These are phyloP conservation scores for Protomyces inouyei DNA, from an alignment of 1,139 yeast species.

Conservation along the genomic window DNA sequence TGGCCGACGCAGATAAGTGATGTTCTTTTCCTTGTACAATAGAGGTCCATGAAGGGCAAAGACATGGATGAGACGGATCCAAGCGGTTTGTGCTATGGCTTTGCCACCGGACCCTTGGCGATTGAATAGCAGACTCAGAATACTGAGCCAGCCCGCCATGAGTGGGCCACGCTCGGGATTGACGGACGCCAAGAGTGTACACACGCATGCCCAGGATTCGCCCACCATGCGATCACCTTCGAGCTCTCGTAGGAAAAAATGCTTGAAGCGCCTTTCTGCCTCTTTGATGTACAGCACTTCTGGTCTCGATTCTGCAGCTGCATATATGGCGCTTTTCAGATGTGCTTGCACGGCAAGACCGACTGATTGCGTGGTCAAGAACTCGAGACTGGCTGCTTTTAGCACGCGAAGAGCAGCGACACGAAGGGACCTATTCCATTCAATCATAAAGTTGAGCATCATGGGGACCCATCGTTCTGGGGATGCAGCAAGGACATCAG, in stretches of 20 bases:
- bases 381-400: neutral
- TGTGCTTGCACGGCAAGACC: slow-evolving; percentile 17
- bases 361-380: neutral
- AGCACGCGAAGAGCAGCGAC: slow-evolving; percentile 4
- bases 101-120: slow-evolving; percentile 27
- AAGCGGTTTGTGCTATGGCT: slow-evolving; percentile 28
- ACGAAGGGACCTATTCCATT: neutral
- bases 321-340: slow-evolving; percentile 10
- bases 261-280: slow-evolving; percentile 27
- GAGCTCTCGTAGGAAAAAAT: slow-evolving; percentile 24
- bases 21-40: slow-evolving; percentile 17
- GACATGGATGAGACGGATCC: slow-evolving; percentile 29
- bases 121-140: slow-evolving; percentile 30
- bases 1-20: slow-evolving; percentile 9
- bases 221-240: slow-evolving; percentile 31
- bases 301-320: too few relatives aligned
- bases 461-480: slow-evolving; percentile 9
- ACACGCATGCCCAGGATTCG: slow-evolving; percentile 31
- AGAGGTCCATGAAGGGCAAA: slow-evolving; percentile 15
- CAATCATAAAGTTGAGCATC: slow-evolving; percentile 5
- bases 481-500: slow-evolving; percentile 5
- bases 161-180: slow-evolving; percentile 31
- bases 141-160: slow-evolving; percentile 31
- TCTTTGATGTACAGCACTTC: slow-evolving; percentile 12
- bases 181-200: slow-evolving; percentile 29